Base-by-base conservation (phyloP, 208 protist genomes). In the Acanthamoeba triangularis region DNA sequence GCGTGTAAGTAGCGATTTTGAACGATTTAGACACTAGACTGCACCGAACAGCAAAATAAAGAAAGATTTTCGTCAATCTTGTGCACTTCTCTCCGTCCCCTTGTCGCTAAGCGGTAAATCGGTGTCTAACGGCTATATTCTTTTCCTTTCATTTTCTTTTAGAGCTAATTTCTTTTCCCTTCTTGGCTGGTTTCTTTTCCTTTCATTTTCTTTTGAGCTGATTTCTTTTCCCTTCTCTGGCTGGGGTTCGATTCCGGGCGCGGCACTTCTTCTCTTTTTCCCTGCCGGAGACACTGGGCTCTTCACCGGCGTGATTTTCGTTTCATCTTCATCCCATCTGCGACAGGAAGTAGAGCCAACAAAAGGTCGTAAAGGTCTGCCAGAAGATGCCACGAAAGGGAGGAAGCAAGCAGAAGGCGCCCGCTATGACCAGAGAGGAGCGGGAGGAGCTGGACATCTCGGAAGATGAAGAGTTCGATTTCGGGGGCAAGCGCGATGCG, bases 1-100 rank as follows among this genome's bases (percentile, higher is more conserved):
- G 76, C 76, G 76, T 85, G 76, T 85, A 85, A 85, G 76, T 85
- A 85, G 76, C 76, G 76, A 85, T 85, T 85, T 85, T 85, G 76
- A 85, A 85, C 28, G 76, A 85, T 56, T 25, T 35, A 14, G 8
- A n/a, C 14, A 85, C 35, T 23, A 85, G 23, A n/a, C 28, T 49
- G 47, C 33, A 78, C 35, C 14, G 10, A 37, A 82, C 41, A 85
- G 3, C 35, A 59, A 49, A 85, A 85, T 47, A 47, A 56, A 85
- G 76, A 85, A 85, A 85, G 76, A 85, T 85, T 85, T 85, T 85
- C 76, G n/a, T 25, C 37, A 78, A n/a, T 3, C 20, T 65, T 23
- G 25, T 23, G 16, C 16, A 1, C 30, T 3, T 23, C 25, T 78
- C 16, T 78, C 69, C 28, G 3, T 41, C 11, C 8, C 4, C 6